Conservation (phyloP, 768 basidiomycete species). For the Pulveroboletus sp. region DNA sequence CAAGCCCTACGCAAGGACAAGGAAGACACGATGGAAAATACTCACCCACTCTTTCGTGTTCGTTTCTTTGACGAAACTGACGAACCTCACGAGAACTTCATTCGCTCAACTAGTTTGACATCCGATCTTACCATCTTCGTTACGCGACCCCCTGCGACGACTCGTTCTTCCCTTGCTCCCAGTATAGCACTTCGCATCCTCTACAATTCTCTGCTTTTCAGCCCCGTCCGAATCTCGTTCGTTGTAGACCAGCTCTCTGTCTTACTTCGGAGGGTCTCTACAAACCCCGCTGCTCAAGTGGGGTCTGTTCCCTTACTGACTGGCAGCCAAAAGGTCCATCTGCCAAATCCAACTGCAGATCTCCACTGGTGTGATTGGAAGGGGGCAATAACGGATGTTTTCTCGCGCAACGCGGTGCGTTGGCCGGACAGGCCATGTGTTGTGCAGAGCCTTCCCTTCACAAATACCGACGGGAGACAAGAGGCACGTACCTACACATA, state of each 20-base stretch:
- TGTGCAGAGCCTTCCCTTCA: slow-evolving; percentile 63
- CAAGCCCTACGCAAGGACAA: slow-evolving; percentile 63
- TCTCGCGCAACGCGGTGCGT: slow-evolving; percentile 77
- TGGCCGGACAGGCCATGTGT: slow-evolving; percentile 87
- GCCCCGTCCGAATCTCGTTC: slow-evolving; percentile 64
- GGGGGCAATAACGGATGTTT: slow-evolving; percentile 94
- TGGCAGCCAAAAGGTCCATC: slow-evolving; percentile 55
- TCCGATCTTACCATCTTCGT: slow-evolving; percentile 94
- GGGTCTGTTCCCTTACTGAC: slow-evolving; percentile 82
- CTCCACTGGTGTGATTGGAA: slow-evolving; percentile 98
- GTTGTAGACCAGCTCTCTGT: slow-evolving; percentile 84
- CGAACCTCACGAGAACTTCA: slow-evolving; percentile 64
- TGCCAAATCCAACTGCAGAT: slow-evolving; percentile 84
- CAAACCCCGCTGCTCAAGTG: slow-evolving; percentile 63
- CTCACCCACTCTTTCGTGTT: slow-evolving; percentile 78
- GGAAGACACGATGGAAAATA: slow-evolving; percentile 49
- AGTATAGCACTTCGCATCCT: slow-evolving; percentile 75
- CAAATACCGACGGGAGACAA: slow-evolving; percentile 39
- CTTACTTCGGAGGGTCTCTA: slow-evolving; percentile 66
- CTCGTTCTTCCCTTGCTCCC: slow-evolving; percentile 68
- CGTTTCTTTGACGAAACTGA: slow-evolving; percentile 96
- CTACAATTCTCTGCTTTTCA: slow-evolving; percentile 95
- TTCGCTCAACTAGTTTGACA: slow-evolving; percentile 74
- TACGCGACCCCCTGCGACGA: slow-evolving; percentile 62
- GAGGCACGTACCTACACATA: slow-evolving; percentile 69